These are phyloP conservation scores for Crithidia expoeki DNA, from an alignment of 208 protist genomes.

Conservation along the genomic window DNA sequence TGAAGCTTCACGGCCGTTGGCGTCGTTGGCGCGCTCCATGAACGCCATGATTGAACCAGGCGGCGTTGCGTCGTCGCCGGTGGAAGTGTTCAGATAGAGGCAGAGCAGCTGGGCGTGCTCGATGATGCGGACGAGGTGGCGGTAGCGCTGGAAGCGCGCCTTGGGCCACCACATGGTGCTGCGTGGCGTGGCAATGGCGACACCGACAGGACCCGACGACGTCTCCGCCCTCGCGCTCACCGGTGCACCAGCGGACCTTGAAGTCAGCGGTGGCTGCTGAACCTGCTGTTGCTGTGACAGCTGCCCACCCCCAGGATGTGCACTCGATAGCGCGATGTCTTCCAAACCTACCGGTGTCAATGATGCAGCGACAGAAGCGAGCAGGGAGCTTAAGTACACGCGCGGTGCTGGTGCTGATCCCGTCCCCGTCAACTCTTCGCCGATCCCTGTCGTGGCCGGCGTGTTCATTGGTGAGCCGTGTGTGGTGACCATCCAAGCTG, in stretches of 20 bases:
- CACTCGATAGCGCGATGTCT: conserved; percentile 13
- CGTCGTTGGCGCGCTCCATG: conserved; percentile 6
- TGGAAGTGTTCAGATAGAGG: conserved; percentile 23
- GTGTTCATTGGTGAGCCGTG: conserved; percentile 16
- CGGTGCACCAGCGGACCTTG: background rate
- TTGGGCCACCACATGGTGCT: conserved; percentile 67
- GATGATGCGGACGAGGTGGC: conserved; percentile 41
- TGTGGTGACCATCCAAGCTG: conserved; percentile 9
- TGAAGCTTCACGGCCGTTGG: conserved; percentile 5
- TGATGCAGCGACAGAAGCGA: conserved; percentile 19
- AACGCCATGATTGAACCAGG: conserved; percentile 3
- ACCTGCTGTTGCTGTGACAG: background rate
- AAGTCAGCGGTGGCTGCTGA: conserved; percentile 5
- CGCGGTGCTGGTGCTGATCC: conserved; percentile 1
- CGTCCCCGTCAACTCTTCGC: background rate
- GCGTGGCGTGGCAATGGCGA: background rate
- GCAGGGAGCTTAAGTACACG: background rate
- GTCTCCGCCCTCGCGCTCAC: conserved; percentile 6
- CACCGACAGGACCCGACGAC: background rate
- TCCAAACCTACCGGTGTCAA: conserved; percentile 13
- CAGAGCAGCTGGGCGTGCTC: conserved; percentile 47
- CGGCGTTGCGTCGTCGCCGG: background rate
- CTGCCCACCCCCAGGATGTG: background rate
- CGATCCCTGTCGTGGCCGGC: background rate
- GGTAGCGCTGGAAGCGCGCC: conserved; percentile 34